Percentiles rank a stretch among this genome's conserved stretches.
These are phyloP conservation scores for Brassica nigra DNA, from an alignment of 345 rosid species.

Conservation along the genomic window DNA sequence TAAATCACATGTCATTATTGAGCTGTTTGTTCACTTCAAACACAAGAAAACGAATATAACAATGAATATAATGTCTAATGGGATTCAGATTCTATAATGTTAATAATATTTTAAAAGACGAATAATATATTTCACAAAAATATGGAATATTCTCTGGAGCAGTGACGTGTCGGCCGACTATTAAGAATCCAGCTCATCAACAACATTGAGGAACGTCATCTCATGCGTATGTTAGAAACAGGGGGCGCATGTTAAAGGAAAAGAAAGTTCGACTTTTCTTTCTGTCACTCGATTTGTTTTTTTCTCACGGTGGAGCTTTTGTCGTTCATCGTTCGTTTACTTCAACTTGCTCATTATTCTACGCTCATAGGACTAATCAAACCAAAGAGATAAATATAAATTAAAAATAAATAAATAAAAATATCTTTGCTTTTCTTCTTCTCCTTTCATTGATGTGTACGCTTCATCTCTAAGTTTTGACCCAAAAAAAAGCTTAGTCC, in stretches of 20 bases:
- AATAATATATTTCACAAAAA: background rate
- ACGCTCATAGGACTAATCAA: conserved; percentile 22
- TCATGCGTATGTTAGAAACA: conserved; percentile 2
- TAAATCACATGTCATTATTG: background rate
- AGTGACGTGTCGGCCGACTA: conserved; percentile 25
- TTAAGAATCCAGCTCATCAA: conserved; percentile 23
- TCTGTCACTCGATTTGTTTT: conserved; percentile 14
- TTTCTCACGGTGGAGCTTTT: conserved; percentile 21
- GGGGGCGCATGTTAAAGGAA: conserved; percentile 23
- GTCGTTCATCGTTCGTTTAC: conserved; percentile 28
- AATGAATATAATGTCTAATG: background rate
- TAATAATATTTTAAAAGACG: background rate
- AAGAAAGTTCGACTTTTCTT: conserved; percentile 23
- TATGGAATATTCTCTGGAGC: conserved; percentile 27
- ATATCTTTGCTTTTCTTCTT: background rate
- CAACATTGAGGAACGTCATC: background rate
- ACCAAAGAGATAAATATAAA: background rate
- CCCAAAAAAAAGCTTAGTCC: conserved; percentile 12
- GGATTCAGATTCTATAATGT: background rate
- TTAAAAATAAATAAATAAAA: background rate
- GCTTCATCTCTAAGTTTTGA: conserved; percentile 42
- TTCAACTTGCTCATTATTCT: conserved; percentile 33
- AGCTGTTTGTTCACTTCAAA: background rate
- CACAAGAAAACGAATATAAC: background rate
- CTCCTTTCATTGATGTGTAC: conserved; percentile 21